Evolutionary conservation across 2,329 filamentous ascomycete species (phyloP), one percentile per base, ranked within the genome.

Genomic region (Polytolypa hystricis): DNA sequence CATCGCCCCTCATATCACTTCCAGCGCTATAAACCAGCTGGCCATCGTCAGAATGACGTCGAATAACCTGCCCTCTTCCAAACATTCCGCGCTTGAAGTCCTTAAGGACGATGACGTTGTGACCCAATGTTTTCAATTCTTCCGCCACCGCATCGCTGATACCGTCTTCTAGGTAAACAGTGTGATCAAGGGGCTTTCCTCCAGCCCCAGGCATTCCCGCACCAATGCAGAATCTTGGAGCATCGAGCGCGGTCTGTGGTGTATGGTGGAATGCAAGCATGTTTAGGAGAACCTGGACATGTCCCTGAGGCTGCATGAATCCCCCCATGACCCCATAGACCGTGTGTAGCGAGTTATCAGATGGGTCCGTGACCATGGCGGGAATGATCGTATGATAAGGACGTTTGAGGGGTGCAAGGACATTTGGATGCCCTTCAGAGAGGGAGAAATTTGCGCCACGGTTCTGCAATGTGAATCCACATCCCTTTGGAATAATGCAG

Each of bases 351-450:
- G 73, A 79, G 17, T 75, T 74, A 48, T 93, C 85, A 4, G 65
- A 63, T 12, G 74, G 56, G 47, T 91, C 85, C 0, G 91, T 96
- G 12, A 89, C 77, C 58, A 96, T 72, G 0, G 83, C 89, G 0
- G 91, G 89, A 50, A 98, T 98, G 57, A 98, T 96, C 37, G 91
- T 98, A 60, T 96, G 91, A 61, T 96, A 98, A 0, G 91, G 91
- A 30, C 91, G 65, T 66, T 96, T 96, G 21, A 78, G 68, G 0
- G 86, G 84, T 5, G 75, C 83, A 10, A 93, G 68, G 14, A 70
- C 71, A 53, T 96, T 96, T 1, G 87, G 85, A 53, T 94, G 87
- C 1, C 65, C 64, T 0, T 69, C 57, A 5, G 55, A 51, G 0
- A 98, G 71, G 1, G 71, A 76, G 62, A 98, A 96, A 57, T 89